Percentiles rank a stretch among this genome's conserved stretches.
phyloP scores from a whole-genome alignment of 108 stramenopile genomes.

The Conticribra weissflogii region DNA sequence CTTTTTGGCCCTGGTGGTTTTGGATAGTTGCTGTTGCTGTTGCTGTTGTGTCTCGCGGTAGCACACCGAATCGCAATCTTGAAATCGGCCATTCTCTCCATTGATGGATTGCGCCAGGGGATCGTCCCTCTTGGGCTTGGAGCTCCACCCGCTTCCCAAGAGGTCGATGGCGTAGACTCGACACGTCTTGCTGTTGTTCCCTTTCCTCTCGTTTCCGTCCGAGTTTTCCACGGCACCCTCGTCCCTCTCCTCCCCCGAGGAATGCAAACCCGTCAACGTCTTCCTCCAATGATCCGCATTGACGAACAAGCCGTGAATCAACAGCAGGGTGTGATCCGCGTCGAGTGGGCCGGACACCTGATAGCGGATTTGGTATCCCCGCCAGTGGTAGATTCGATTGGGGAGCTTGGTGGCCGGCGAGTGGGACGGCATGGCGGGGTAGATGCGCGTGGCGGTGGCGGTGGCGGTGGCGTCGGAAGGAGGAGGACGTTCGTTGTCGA shows the following conservation, averaged over 20 bases:
- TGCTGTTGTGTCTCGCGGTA: conserved; percentile 19
- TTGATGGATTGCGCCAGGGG: conserved; percentile 48
- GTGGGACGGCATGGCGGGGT: conserved; percentile 22
- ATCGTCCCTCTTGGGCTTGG: conserved; percentile 72
- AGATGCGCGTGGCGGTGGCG: not conserved
- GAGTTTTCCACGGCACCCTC: too few relatives aligned
- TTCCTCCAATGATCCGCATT: conserved; percentile 89
- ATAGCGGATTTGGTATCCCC: conserved; percentile 66
- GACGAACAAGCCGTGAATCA: conserved; percentile 87
- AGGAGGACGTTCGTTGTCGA: not conserved
- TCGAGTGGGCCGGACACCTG: conserved; percentile 71
- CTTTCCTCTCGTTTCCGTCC: not conserved
- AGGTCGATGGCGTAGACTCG: conserved; percentile 87
- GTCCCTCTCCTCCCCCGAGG: not conserved
- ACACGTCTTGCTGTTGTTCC: conserved; percentile 48
- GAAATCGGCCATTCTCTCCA: conserved; percentile 75
- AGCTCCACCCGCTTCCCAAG: conserved; percentile 87
- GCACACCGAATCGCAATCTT: conserved; percentile 20
- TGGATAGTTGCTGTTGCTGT: not conserved
- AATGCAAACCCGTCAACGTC: conserved; percentile 56
- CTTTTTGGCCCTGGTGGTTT: not conserved
- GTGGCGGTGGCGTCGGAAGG: not conserved
- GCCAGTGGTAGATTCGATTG: conserved; percentile 79
- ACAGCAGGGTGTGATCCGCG: conserved; percentile 43
- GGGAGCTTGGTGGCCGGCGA: conserved; percentile 74